phyloP scores from a whole-genome alignment of 1,139 yeast genomes.

The Suhomyces chickasaworum region DNA sequence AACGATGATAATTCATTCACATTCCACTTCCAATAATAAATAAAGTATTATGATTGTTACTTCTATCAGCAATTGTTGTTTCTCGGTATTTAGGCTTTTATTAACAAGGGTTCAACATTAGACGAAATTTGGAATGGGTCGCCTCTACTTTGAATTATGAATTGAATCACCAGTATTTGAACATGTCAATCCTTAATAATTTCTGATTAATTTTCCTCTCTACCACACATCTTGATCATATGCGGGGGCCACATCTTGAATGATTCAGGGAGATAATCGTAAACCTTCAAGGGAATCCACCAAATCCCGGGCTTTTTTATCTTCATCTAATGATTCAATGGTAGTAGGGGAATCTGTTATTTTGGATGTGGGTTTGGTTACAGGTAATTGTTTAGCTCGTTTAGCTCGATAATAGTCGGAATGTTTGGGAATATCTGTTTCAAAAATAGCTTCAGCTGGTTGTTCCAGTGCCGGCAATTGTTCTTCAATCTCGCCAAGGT shows the following conservation, averaged over 20 bases:
- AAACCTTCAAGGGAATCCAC: constrained; percentile 26
- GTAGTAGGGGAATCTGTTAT: background rate
- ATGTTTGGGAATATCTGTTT: background rate
- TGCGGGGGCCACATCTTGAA: too few relatives aligned
- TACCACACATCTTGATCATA: too few relatives aligned
- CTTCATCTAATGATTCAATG: constrained; percentile 23
- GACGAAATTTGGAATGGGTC: background rate
- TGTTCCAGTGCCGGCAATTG: background rate
- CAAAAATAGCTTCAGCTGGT: background rate
- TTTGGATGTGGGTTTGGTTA: background rate
- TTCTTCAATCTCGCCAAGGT: background rate
- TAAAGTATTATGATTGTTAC: too few relatives aligned
- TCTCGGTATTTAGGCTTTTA: too few relatives aligned
- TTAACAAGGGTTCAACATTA: background rate
- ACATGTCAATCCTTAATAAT: background rate
- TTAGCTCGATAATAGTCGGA: background rate
- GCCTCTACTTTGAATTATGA: background rate
- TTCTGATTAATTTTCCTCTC: background rate
- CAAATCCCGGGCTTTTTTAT: constrained; percentile 34
- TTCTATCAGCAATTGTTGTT: too few relatives aligned
- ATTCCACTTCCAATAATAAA: too few relatives aligned
- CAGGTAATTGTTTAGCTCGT: background rate
- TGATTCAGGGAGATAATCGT: background rate
- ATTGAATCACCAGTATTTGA: background rate
- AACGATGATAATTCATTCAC: too few relatives aligned